phyloP scores from a whole-genome alignment of 2,329 filamentous ascomycete species.

The Nannizziopsis arthrosporioides region DNA sequence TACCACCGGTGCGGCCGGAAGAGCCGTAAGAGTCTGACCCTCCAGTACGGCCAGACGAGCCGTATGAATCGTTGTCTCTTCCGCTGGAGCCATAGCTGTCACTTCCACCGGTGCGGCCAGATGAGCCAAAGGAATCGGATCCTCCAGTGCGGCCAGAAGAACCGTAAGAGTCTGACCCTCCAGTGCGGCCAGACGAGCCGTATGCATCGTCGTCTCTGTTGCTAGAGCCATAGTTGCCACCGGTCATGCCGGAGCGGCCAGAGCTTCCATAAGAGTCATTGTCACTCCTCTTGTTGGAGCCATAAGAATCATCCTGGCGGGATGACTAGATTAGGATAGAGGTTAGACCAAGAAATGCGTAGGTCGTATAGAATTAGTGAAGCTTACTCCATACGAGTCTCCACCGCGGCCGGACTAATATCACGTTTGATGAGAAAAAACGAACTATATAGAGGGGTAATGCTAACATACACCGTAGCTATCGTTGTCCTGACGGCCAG shows the following conservation, averaged over 20 bases:
- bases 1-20: neutral
- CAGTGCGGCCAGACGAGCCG: slow-evolving; percentile 4
- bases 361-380: neutral
- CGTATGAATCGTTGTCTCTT: slow-evolving; percentile 2
- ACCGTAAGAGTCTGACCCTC: neutral
- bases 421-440: neutral
- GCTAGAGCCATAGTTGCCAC: neutral
- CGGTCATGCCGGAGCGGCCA: slow-evolving; percentile 3
- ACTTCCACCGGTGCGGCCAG: neutral
- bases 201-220: neutral
- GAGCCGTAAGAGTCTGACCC: slow-evolving; percentile 1
- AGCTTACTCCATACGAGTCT: slow-evolving; percentile 9
- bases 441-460: neutral
- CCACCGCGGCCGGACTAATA: slow-evolving; percentile 3
- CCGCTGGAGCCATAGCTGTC: neutral
- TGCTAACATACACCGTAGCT: neutral
- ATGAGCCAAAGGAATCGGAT: neutral
- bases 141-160: neutral
- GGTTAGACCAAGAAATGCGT: neutral
- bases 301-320: slow-evolving; percentile 6
- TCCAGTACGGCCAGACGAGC: neutral
- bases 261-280: slow-evolving; percentile 6
- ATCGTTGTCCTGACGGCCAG: neutral
- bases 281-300: slow-evolving; percentile 2
- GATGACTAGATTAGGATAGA: neutral